These are phyloP conservation scores for Cotoneaster glaucophyllus DNA, from an alignment of 306 rosid genomes.

Conservation along the genomic window DNA sequence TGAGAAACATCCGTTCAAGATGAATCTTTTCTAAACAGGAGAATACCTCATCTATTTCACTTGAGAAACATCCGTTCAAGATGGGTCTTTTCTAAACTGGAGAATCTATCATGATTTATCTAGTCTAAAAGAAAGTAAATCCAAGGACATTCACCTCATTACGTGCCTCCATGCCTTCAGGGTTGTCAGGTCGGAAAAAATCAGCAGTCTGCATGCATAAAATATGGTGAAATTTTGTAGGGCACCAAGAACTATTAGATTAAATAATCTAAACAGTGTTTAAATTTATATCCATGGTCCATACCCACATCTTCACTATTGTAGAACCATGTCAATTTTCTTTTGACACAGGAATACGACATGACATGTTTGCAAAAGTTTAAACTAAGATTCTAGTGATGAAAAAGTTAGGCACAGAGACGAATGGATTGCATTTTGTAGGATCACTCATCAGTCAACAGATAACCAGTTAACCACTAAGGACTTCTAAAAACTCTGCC, in stretches of 20 bases:
- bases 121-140: constrained; percentile 14
- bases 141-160: constrained; percentile 69
- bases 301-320: not conserved
- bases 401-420: not conserved
- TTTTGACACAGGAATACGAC: not conserved
- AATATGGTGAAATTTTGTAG: constrained; percentile 3
- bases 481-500: not conserved
- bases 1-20: not conserved
- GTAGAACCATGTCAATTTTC: not conserved
- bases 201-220: constrained; percentile 77
- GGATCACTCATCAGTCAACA: not conserved
- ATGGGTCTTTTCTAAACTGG: not conserved
- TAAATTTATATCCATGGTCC: not conserved
- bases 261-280: not conserved
- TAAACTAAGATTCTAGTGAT: not conserved
- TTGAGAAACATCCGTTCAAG: not conserved
- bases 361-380: not conserved
- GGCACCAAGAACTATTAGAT: not conserved
- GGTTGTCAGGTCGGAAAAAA: constrained; percentile 94
- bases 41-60: not conserved
- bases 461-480: not conserved
- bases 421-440: not conserved
- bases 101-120: not conserved
- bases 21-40: not conserved
- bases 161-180: constrained; percentile 96